phyloP scores from a whole-genome alignment of 345 rosid genomes.

The Moricandia arvensis region DNA sequence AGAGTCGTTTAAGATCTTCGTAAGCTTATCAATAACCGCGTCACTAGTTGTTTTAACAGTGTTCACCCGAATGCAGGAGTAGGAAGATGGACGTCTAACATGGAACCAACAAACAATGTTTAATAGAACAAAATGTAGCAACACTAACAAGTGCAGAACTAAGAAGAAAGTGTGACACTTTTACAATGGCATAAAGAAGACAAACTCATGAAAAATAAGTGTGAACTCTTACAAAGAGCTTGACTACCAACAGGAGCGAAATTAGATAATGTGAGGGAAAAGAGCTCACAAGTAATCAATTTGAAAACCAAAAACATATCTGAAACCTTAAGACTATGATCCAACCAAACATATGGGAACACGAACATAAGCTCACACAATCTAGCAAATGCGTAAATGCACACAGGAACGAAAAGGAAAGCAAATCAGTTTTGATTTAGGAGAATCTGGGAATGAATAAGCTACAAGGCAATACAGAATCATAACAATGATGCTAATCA shows the following conservation, averaged over 20 bases:
- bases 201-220: too few relatives aligned
- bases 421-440: background rate
- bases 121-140: background rate
- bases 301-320: background rate
- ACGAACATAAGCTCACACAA: background rate
- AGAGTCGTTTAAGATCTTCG: constrained; percentile 39
- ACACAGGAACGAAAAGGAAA: background rate
- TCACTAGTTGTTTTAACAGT: constrained; percentile 65
- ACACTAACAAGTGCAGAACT: background rate
- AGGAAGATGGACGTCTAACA: constrained; percentile 73
- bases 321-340: too few relatives aligned
- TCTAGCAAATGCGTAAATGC: background rate
- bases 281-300: background rate
- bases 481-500: background rate
- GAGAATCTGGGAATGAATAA: background rate
- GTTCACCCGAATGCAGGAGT: constrained; percentile 89
- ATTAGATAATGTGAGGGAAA: background rate
- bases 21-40: constrained; percentile 67
- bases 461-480: background rate
- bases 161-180: too few relatives aligned
- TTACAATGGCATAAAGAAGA: too few relatives aligned
- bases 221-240: too few relatives aligned
- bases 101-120: background rate
- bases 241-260: too few relatives aligned
- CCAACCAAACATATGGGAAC: background rate